Evolutionary conservation across 2,329 filamentous ascomycete species (phyloP).

Genomic region (Colletotrichum sp.): DNA sequence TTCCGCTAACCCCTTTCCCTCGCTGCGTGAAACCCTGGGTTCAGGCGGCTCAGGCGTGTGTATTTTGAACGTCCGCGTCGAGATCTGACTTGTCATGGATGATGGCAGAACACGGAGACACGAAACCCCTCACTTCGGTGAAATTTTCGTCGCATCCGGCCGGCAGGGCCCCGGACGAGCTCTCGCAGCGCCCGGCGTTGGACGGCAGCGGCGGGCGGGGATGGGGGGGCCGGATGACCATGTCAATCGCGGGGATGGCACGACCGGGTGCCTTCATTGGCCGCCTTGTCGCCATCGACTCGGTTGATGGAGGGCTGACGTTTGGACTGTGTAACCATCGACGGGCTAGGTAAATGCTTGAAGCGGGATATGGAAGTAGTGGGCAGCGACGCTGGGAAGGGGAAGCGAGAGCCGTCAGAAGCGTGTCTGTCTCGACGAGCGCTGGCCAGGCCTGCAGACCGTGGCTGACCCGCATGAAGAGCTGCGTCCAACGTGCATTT

Average conservation of each 20-base stretch:
- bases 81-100: conserved; percentile 4
- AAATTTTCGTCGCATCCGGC: not conserved
- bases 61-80: not conserved
- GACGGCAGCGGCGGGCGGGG: not conserved
- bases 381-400: not conserved
- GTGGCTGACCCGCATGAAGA: conserved; percentile 6
- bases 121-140: not conserved
- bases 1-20: not conserved
- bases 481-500: conserved; percentile 9
- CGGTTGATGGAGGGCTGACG: not conserved
- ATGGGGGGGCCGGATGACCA: not conserved
- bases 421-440: not conserved
- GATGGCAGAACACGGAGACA: not conserved
- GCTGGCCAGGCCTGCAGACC: not conserved
- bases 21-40: not conserved
- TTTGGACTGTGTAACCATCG: not conserved
- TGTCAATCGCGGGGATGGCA: not conserved
- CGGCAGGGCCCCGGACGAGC: not conserved
- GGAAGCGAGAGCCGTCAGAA: not conserved
- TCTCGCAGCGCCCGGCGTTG: not conserved
- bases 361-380: not conserved
- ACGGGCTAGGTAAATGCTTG: not conserved
- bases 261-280: not conserved
- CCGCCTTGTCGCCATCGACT: not conserved
- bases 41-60: not conserved